These are phyloP conservation scores for Trypanosoma melophagium DNA, from an alignment of 208 protist genomes.

Conservation along the genomic window DNA sequence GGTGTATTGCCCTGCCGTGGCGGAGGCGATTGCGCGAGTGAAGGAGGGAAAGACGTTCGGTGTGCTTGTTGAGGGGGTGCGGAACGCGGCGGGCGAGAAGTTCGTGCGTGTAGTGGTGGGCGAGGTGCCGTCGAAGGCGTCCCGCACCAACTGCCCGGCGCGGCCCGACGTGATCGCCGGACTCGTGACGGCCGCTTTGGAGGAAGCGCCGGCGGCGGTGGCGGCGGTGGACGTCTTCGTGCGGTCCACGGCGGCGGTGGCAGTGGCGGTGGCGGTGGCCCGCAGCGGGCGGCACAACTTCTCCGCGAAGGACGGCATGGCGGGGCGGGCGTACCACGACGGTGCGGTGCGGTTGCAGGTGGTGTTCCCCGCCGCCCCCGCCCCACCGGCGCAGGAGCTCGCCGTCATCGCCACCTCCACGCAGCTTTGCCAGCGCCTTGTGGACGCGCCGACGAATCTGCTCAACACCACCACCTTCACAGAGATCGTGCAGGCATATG, in stretches of 20 bases:
- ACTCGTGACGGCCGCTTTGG: conserved; percentile 32
- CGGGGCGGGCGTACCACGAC: conserved; percentile 30
- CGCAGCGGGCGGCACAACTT: conserved; percentile 47
- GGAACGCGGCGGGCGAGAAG: conserved; percentile 14
- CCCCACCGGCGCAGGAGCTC: conserved; percentile 49
- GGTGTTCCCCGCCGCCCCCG: conserved; percentile 45
- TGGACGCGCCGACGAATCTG: conserved; percentile 74
- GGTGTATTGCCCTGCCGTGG: conserved; percentile 57
- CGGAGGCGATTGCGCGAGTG: conserved; percentile 49
- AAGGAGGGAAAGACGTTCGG: conserved; percentile 36
- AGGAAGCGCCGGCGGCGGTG: conserved; percentile 8
- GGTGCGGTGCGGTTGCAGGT: conserved; percentile 36
- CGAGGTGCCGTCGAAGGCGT: conserved; percentile 45
- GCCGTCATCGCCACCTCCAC: conserved; percentile 52
- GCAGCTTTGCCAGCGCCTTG: conserved; percentile 81
- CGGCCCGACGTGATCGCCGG: conserved; percentile 52
- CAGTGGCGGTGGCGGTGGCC: conserved; percentile 52
- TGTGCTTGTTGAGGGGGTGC: conserved; percentile 25
- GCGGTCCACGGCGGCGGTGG: conserved; percentile 35
- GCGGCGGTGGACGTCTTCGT: conserved; percentile 56
- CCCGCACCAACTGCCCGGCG: conserved; percentile 69
- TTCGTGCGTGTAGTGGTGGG: conserved; percentile 45
- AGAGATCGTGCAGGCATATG: conserved; percentile 57
- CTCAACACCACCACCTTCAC: conserved; percentile 74
- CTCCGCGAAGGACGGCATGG: conserved; percentile 43